Base-by-base conservation (phyloP, 768 basidiomycete genomes). In the Galerina sulciceps region DNA sequence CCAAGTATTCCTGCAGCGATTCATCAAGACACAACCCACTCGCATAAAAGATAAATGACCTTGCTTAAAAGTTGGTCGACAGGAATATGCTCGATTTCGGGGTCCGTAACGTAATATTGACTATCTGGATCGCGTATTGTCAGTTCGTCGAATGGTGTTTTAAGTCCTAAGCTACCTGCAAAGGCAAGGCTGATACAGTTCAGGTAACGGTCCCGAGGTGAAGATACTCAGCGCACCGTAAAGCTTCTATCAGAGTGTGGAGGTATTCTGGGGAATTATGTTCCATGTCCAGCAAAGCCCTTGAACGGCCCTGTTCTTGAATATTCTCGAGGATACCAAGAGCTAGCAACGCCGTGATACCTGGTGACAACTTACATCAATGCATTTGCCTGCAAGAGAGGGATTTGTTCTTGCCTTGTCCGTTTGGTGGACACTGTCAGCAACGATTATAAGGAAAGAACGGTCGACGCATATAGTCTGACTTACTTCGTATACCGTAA, bases 241-340 rank as follows among this genome's bases (percentile, higher is more conserved):
- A 75, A 6, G 91, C 86, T 69, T 98, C 95, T 18, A 98, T 85
- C 13, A 98, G 79, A 10, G 85, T 77, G 67, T 99, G 97, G 3
- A 96, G 78, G 71, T 97, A 99, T 63, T 91, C 88, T 0, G 88
- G 78, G 0, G 94, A 96, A 67, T 97, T 97, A 73, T 97, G 94
- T 55, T 94, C 91, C 79, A 94, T 81, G 60, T 94, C 85, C 18
- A 86, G 71, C 5, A 98, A 74, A 11, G 93, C 83, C 57, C 80
- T 81, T 46, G 85, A 82, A 50, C 86, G 84, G 0, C 88, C 86
- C 67, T 89, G 85, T 58, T 81, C 85, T 73, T 96, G 91, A 14
- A 98, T 81, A 23, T 81, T 85, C 65, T 99, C 96, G 48, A 99
- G 77, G 58, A 99, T 93, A 1, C 97, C 97, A 18, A 99, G 83